Conservation (phyloP, 1,284 basidiomycete genomes). For the Cystobasidium pallidum region DNA sequence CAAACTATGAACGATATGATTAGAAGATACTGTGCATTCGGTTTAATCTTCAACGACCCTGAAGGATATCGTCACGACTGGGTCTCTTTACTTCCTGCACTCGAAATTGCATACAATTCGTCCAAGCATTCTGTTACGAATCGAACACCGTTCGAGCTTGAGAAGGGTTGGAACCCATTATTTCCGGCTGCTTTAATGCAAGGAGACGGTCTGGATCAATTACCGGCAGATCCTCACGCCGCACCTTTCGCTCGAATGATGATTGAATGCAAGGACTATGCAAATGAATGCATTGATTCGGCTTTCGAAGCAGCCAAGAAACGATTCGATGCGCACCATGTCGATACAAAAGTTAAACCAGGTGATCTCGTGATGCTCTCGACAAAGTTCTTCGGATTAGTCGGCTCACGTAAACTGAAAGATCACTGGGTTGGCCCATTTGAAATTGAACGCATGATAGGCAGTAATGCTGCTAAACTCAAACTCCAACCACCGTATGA, state of each 20-base stretch:
- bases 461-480: conserved; percentile 6
- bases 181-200: neutral
- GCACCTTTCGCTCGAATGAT: neutral
- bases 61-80: conserved; percentile 45
- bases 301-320: conserved; percentile 4
- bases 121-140: conserved; percentile 37
- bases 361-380: conserved; percentile 32
- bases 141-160: neutral
- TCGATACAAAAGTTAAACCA: neutral
- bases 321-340: conserved; percentile 24
- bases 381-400: conserved; percentile 21
- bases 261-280: neutral
- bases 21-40: conserved; percentile 42
- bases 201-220: neutral
- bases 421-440: conserved; percentile 22
- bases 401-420: conserved; percentile 1
- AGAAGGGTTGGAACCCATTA: neutral
- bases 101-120: conserved; percentile 53
- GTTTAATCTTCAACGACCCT: conserved; percentile 14
- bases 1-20: conserved; percentile 59
- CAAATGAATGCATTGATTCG: conserved; percentile 10
- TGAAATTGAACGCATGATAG: neutral
- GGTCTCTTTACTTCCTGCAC: conserved; percentile 47
- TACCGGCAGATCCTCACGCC: neutral
- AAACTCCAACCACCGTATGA: neutral